These are phyloP conservation scores for Zygoascus bituminiphila DNA, from an alignment of 805 yeast species.

Conservation along the genomic window DNA sequence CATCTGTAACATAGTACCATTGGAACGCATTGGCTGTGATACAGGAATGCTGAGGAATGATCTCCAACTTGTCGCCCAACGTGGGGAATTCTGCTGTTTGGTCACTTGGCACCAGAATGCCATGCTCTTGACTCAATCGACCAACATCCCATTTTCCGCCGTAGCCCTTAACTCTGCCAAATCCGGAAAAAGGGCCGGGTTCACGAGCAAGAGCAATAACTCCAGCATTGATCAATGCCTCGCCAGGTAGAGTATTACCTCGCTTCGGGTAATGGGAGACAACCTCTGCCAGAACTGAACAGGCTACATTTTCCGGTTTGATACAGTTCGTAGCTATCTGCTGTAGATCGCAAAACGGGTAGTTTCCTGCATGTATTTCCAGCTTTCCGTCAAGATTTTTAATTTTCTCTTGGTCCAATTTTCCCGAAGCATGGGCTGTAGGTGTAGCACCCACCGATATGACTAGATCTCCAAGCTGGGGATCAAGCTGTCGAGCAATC, in stretches of 20 bases:
- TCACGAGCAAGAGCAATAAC: slow-evolving; percentile 64
- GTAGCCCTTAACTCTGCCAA: slow-evolving; percentile 38
- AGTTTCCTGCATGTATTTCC: slow-evolving; percentile 79
- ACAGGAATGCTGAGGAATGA: slow-evolving; percentile 67
- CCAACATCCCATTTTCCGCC: slow-evolving; percentile 55
- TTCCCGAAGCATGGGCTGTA: slow-evolving; percentile 52
- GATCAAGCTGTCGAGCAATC: slow-evolving; percentile 30
- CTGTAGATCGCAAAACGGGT: slow-evolving; percentile 64
- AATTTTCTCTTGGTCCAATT: slow-evolving; percentile 10
- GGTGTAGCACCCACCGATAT: slow-evolving; percentile 81
- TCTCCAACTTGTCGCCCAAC: slow-evolving; percentile 43
- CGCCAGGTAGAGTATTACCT: slow-evolving; percentile 45
- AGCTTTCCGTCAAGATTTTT: slow-evolving; percentile 29
- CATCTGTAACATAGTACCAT: slow-evolving; percentile 49
- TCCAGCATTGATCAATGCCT: slow-evolving; percentile 62
- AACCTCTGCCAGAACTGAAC: slow-evolving; percentile 50
- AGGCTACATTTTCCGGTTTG: slow-evolving; percentile 37
- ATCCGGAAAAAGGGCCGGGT: slow-evolving; percentile 50
- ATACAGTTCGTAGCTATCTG: slow-evolving; percentile 66
- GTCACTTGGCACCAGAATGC: slow-evolving; percentile 46
- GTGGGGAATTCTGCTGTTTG: slow-evolving; percentile 22
- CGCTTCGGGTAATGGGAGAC: slow-evolving; percentile 51
- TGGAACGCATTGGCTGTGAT: slow-evolving; percentile 57
- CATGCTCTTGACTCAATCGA: slow-evolving; percentile 73
- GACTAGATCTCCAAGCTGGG: slow-evolving; percentile 32